A percentile compares a stretch with the other conserved stretches of the same genome.
Evolutionary conservation across 2,329 filamentous ascomycete genomes (phyloP).

Genomic region (Colletotrichum limetticola): DNA sequence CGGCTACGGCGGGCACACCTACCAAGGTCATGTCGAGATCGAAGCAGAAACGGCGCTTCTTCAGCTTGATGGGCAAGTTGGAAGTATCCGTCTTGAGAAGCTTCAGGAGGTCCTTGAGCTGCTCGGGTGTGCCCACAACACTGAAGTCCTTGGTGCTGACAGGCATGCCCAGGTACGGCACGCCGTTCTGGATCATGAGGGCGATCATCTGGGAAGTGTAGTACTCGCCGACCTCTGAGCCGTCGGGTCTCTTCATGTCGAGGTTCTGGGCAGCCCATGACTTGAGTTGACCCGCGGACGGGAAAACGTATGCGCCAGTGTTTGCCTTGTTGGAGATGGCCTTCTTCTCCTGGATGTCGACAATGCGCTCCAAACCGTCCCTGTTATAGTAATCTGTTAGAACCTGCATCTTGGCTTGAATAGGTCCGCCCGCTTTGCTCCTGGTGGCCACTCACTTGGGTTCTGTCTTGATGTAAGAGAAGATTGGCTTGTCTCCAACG

Average conservation of each 20-base stretch:
- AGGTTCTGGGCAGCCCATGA: conserved; percentile 39
- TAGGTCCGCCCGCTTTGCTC: neutral
- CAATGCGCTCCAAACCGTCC: conserved; percentile 38
- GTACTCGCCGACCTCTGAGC: conserved; percentile 40
- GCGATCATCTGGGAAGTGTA: conserved; percentile 42
- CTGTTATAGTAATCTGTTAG: conserved; percentile 15
- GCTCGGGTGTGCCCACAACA: conserved; percentile 43
- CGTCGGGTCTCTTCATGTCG: conserved; percentile 37
- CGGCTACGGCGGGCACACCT: conserved; percentile 40
- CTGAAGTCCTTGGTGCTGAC: conserved; percentile 40
- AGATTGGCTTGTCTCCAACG: conserved; percentile 43
- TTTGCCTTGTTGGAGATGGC: conserved; percentile 44
- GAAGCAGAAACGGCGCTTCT: conserved; percentile 45
- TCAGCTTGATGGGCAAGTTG: conserved; percentile 36
- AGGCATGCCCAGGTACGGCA: conserved; percentile 40
- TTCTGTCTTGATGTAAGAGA: conserved; percentile 44
- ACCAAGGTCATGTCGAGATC: conserved; percentile 45
- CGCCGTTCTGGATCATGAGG: conserved; percentile 39
- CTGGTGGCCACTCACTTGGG: conserved; percentile 18
- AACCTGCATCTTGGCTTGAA: neutral
- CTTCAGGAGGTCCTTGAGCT: conserved; percentile 41
- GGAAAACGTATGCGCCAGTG: conserved; percentile 43
- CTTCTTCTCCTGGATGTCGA: conserved; percentile 44
- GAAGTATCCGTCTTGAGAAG: conserved; percentile 38
- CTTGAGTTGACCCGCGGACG: conserved; percentile 39